Evolutionary conservation across 2,329 filamentous ascomycete species (phyloP), one percentile per base, ranked within the genome.

Genomic region (Cladorrhinum sp.): DNA sequence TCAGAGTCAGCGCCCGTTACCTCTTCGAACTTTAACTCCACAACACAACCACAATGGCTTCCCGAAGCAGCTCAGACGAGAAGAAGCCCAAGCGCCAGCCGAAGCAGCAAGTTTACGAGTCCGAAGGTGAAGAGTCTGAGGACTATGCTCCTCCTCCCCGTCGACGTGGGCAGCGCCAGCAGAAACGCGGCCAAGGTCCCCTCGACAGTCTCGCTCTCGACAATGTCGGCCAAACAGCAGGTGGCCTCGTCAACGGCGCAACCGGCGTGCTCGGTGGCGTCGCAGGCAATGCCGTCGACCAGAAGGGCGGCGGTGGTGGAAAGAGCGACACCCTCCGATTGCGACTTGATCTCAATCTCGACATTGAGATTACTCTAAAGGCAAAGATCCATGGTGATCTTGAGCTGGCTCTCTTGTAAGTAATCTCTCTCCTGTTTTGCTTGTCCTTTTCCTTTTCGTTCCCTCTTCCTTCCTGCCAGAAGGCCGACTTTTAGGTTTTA

Each of bases 351-450:
- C 80, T 92, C 60, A 95, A 95, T 74, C 79, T 95, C 60, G 91
- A 95, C 67, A 82, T 95, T 55, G 91, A 95, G 74, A 90, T 95
- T 64, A 88, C 92, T 69, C 82, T 95, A 63, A 95, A 95, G 80
- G 91, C 91, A 20, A 88, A 88, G 74, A 92, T 95, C 66, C 87
- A 92, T 69, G 92, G 92, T 71, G 92, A 96, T 77, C 76, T 96
- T 65, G 92, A 90, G 33, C 75, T 95, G 66, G 88, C 87, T 65
- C 80, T 95, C 67, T 76, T 84, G 81, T 84, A 76, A 74, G 81
- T 79, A 57, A 10, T 48, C 59, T 58, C 58, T 62, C 28, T 61
- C 39, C 16, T 49, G 49, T 42, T 21, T 42, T 36, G 39, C 53
- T 33, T n/a, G 33, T 50, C 49, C 20, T 50, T 46, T 57, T 49